Evolutionary conservation across 805 yeast species (phyloP), one percentile per base, ranked within the genome.

Genomic region (Candida piceae): DNA sequence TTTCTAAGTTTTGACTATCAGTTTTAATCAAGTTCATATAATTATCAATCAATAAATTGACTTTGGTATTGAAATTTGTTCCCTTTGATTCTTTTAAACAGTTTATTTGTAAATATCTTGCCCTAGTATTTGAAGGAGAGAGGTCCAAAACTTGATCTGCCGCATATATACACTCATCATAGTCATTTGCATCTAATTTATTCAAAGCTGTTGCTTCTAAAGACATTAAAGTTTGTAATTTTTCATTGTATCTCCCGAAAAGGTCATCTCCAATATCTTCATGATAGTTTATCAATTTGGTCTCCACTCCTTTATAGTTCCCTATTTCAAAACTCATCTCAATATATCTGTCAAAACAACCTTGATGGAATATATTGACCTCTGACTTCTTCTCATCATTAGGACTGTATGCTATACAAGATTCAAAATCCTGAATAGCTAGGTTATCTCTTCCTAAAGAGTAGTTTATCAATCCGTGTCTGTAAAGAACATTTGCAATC

Each of bases 381-480:
- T 26, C 18, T 19, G 7, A 12, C 5, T 12, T 15, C 11, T 16
- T 15, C 10, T 20, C 18, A 21, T n/a, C 6, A 12, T 12, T 21
- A n/a, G 32, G 4, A 65, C 64, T 44, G 63, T 71, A 51, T n/a
- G 53, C 49, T 31, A 75, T 52, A 17, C 81, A 73, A 11, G 47
- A 52, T 39, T 69, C 64, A 39, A 82, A 74, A 45, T 76, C 79
- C 2, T 55, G 55, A 7, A 77, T 61, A 0, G 89, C 81, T 26
- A 64, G 63, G 22, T 55, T 44, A 21, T 76, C 82, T 40, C 72
- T 74, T 23, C 76, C 76, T 43, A 78, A 50, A 11, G 78, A 69
- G 36, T 78, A 57, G 36, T 80, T 80, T 3, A 81, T 72, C 30
- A 80, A 53, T 0, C 86, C 88, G 38, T 72, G 69, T 51, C 76